Percentiles rank a stretch among this genome's conserved stretches.
Evolutionary conservation across 1,139 yeast species (phyloP).

Genomic region (Arxiozyma slooffiae): DNA sequence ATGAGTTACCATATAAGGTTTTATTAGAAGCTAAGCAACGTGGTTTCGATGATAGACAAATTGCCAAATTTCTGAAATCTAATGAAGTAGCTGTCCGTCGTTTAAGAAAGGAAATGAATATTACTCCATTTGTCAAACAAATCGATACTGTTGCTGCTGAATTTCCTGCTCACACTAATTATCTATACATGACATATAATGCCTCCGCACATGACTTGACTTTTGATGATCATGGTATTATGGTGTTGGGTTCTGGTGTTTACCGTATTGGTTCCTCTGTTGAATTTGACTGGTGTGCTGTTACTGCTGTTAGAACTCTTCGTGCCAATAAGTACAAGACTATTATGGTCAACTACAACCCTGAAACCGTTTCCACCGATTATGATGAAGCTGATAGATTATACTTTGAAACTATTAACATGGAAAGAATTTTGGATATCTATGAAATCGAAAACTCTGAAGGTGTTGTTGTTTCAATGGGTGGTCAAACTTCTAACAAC

Average conservation of each 20-base stretch:
- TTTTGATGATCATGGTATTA: constrained; percentile 78
- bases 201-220: constrained; percentile 81
- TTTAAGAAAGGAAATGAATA: constrained; percentile 78
- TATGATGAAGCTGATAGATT: constrained; percentile 97
- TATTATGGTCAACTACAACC: constrained; percentile 95
- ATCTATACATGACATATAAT: constrained; percentile 88
- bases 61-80: constrained; percentile 81
- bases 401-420: constrained; percentile 89
- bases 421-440: constrained; percentile 91
- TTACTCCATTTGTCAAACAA: constrained; percentile 89
- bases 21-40: constrained; percentile 89
- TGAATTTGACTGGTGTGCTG: constrained; percentile 96
- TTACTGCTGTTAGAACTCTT: constrained; percentile 86
- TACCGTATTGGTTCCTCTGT: constrained; percentile 92
- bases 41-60: constrained; percentile 95
- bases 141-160: constrained; percentile 99
- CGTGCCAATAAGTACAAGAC: constrained; percentile 84
- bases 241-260: constrained; percentile 90
- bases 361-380: constrained; percentile 97
- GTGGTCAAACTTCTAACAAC: constrained; percentile 97
- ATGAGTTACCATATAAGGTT: constrained; percentile 47
- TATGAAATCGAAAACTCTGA: constrained; percentile 84
- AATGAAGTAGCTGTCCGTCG: constrained; percentile 92
- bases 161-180: constrained; percentile 94
- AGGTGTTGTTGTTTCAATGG: constrained; percentile 96